Conservation (phyloP, 2,329 filamentous ascomycete genomes). For the Exophiala viscosa region DNA sequence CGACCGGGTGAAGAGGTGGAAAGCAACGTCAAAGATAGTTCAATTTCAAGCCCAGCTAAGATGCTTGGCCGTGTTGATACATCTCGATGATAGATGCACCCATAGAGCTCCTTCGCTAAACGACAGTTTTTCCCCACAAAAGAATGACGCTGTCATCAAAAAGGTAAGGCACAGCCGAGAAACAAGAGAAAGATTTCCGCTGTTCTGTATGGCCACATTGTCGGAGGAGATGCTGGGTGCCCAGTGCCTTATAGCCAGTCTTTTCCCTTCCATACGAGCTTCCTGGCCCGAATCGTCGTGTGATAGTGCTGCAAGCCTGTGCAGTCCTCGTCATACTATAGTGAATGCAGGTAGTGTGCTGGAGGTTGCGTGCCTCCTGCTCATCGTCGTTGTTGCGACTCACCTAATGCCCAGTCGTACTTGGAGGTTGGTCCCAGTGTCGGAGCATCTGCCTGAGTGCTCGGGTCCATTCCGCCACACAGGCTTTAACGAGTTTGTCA, state of each 20-base stretch:
- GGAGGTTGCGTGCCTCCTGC: neutral
- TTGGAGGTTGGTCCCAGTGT: slow-evolving; percentile 63
- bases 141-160: too few species aligned
- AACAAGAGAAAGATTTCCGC: too few species aligned
- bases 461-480: slow-evolving; percentile 63
- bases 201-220: neutral
- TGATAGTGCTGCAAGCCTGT: neutral
- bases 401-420: slow-evolving; percentile 33
- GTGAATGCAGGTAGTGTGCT: too few species aligned
- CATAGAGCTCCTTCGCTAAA: too few species aligned
- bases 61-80: too few species aligned
- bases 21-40: too few species aligned
- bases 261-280: neutral
- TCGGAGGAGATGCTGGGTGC: neutral
- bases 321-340: too few species aligned
- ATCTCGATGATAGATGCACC: too few species aligned
- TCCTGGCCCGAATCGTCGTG: neutral
- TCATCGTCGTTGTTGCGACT: neutral
- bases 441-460: slow-evolving; percentile 64
- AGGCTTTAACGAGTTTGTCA: slow-evolving; percentile 58
- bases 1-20: too few species aligned
- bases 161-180: too few species aligned
- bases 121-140: too few species aligned
- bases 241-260: slow-evolving; percentile 6
- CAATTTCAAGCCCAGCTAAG: too few species aligned